phyloP scores from a whole-genome alignment of 2,329 filamentous ascomycete species.

The Aspergillus brasiliensis region DNA sequence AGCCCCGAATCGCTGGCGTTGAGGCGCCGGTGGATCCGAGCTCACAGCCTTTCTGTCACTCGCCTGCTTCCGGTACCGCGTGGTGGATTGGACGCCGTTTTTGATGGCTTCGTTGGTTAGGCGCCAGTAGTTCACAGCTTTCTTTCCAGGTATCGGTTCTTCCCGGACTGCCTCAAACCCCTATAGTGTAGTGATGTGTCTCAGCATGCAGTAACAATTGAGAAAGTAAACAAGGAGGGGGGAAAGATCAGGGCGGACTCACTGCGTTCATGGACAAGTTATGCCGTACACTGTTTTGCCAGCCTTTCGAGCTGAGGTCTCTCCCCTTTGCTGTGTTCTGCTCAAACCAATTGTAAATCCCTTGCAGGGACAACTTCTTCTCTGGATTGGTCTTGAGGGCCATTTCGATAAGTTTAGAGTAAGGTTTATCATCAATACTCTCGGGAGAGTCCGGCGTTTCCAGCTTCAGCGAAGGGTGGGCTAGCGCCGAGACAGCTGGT shows the following conservation, averaged over 20 bases:
- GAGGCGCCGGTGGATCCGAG: conserved; percentile 41
- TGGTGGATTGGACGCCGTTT: conserved; percentile 79
- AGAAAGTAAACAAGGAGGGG: neutral
- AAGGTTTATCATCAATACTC: conserved; percentile 54
- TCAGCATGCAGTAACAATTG: neutral
- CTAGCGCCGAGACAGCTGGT: conserved; percentile 26
- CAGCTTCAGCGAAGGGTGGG: conserved; percentile 21
- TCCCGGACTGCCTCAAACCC: conserved; percentile 59
- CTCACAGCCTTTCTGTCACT: conserved; percentile 42
- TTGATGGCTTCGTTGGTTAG: conserved; percentile 69
- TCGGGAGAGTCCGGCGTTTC: conserved; percentile 16
- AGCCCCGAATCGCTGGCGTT: conserved; percentile 45
- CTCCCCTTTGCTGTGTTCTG: conserved; percentile 76
- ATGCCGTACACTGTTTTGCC: conserved; percentile 95
- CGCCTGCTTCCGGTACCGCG: conserved; percentile 66
- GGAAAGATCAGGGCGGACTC: conserved; percentile 42
- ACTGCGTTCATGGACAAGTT: conserved; percentile 96
- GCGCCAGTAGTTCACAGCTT: conserved; percentile 74
- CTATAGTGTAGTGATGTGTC: conserved; percentile 21
- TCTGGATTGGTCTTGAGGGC: conserved; percentile 69
- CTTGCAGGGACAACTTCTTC: conserved; percentile 75
- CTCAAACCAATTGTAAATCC: conserved; percentile 89
- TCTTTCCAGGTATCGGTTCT: conserved; percentile 48
- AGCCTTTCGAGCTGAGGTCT: conserved; percentile 66
- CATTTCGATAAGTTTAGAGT: conserved; percentile 77